These are phyloP conservation scores for Penicillium canescens DNA, from an alignment of 495 filamentous ascomycete species.

Conservation along the genomic window DNA sequence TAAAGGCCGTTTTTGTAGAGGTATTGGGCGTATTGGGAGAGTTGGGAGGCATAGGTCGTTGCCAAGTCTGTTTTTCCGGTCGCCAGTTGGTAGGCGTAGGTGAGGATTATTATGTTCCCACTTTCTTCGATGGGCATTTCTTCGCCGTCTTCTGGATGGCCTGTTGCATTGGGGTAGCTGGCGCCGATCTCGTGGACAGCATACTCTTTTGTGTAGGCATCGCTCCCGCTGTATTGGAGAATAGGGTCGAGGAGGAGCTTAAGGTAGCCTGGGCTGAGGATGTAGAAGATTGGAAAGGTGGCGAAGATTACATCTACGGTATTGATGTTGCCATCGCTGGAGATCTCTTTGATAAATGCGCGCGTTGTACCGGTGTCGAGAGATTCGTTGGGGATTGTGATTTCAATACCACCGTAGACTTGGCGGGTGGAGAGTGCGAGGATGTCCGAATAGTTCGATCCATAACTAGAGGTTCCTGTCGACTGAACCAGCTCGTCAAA, in stretches of 20 bases:
- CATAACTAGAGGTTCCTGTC: slow-evolving; percentile 21
- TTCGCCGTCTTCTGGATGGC: slow-evolving; percentile 32
- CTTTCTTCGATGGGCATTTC: slow-evolving; percentile 43
- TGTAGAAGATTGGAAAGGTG: slow-evolving; percentile 41
- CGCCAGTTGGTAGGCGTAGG: slow-evolving; percentile 37
- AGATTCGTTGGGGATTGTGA: slow-evolving; percentile 40
- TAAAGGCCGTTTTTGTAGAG: slow-evolving; percentile 45
- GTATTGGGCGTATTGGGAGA: slow-evolving; percentile 47
- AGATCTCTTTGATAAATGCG: slow-evolving; percentile 51
- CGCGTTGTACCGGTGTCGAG: slow-evolving; percentile 36
- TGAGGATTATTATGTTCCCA: slow-evolving; percentile 40
- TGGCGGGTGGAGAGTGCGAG: slow-evolving; percentile 42
- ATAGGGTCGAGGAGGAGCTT: slow-evolving; percentile 42
- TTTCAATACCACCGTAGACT: slow-evolving; percentile 41
- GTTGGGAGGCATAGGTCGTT: slow-evolving; percentile 25
- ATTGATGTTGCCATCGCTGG: slow-evolving; percentile 50
- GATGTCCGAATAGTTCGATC: slow-evolving; percentile 46
- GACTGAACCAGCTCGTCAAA: slow-evolving; percentile 31
- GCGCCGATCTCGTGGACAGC: slow-evolving; percentile 37
- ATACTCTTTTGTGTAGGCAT: slow-evolving; percentile 34
- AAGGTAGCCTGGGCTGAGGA: slow-evolving; percentile 41
- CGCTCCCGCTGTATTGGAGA: slow-evolving; percentile 36
- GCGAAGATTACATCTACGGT: slow-evolving; percentile 49
- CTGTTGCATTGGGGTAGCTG: slow-evolving; percentile 45
- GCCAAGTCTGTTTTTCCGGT: slow-evolving; percentile 32